These are phyloP conservation scores for Phytophthora hibernalis DNA, from an alignment of 352 stramenopile genomes.

Conservation along the genomic window DNA sequence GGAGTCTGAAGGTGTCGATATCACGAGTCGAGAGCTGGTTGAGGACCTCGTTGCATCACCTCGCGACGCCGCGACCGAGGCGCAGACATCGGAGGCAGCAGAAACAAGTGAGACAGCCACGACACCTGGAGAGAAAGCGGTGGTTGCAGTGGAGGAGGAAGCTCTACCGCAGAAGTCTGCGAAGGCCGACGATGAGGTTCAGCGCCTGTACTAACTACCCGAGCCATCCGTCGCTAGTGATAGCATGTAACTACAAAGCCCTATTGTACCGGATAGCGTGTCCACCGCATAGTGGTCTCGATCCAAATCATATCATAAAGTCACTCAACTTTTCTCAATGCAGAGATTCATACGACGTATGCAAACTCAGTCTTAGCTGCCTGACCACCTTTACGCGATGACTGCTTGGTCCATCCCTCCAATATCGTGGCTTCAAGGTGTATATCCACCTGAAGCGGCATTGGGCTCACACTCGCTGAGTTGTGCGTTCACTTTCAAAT, in stretches of 20 bases:
- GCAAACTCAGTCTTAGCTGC: conserved; percentile 11
- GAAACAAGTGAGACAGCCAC: conserved; percentile 19
- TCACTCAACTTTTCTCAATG: not conserved
- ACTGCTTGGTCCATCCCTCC: conserved; percentile 26
- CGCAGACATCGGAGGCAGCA: conserved; percentile 19
- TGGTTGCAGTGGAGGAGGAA: not conserved
- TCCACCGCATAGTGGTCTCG: conserved; percentile 2
- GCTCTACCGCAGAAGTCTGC: not conserved
- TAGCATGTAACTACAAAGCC: not conserved
- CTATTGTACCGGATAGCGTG: not conserved
- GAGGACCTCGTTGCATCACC: not conserved
- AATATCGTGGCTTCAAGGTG: conserved; percentile 13
- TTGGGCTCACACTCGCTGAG: not conserved
- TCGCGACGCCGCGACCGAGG: not conserved
- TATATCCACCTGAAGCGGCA: not conserved
- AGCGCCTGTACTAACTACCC: not conserved
- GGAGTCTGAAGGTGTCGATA: not conserved
- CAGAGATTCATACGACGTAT: conserved; percentile 3
- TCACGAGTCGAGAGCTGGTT: not conserved
- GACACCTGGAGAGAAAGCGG: not conserved
- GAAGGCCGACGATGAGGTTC: conserved; percentile 33
- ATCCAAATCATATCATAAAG: conserved; percentile 27
- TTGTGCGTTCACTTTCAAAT: conserved; percentile 23
- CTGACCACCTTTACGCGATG: conserved; percentile 21
- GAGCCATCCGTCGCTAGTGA: not conserved